Conservation (phyloP, 352 stramenopile species). For the Peronosclerospora sorghi region DNA sequence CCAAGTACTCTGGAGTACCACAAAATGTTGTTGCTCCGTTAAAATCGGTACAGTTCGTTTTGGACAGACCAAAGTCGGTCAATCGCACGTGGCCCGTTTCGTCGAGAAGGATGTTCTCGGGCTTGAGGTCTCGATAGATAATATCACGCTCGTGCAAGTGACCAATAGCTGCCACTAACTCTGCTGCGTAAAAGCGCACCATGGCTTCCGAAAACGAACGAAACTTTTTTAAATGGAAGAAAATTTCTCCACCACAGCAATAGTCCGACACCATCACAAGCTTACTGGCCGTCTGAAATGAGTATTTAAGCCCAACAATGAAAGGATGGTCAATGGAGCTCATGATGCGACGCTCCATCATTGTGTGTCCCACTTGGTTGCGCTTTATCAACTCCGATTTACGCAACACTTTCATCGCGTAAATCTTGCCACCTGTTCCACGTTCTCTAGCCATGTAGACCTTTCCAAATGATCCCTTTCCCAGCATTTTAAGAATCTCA, state of each 20-base stretch:
- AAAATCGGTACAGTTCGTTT: constrained; percentile 75
- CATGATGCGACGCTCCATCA: constrained; percentile 84
- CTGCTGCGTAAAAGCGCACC: constrained; percentile 88
- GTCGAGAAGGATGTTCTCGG: constrained; percentile 91
- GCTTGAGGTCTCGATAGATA: constrained; percentile 90
- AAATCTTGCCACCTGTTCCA: constrained; percentile 41
- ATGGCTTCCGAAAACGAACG: constrained; percentile 84
- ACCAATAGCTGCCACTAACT: constrained; percentile 85
- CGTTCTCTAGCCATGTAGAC: constrained; percentile 95
- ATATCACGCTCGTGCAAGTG: constrained; percentile 88
- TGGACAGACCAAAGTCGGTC: constrained; percentile 91
- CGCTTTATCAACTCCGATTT: constrained; percentile 84
- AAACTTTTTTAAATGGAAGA: constrained; percentile 88
- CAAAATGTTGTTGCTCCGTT: constrained; percentile 81
- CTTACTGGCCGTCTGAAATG: constrained; percentile 86
- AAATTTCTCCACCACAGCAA: constrained; percentile 85
- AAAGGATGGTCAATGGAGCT: constrained; percentile 92
- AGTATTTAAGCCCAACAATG: constrained; percentile 91
- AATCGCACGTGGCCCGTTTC: constrained; percentile 85
- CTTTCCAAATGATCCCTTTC: constrained; percentile 95
- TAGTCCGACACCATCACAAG: constrained; percentile 89
- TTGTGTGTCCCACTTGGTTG: constrained; percentile 81
- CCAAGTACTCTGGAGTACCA: constrained; percentile 81
- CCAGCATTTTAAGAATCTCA: constrained; percentile 96
- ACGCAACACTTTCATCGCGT: constrained; percentile 84